Conservation (phyloP, 2,329 filamentous ascomycete genomes). For the Diaporthe nobilis region DNA sequence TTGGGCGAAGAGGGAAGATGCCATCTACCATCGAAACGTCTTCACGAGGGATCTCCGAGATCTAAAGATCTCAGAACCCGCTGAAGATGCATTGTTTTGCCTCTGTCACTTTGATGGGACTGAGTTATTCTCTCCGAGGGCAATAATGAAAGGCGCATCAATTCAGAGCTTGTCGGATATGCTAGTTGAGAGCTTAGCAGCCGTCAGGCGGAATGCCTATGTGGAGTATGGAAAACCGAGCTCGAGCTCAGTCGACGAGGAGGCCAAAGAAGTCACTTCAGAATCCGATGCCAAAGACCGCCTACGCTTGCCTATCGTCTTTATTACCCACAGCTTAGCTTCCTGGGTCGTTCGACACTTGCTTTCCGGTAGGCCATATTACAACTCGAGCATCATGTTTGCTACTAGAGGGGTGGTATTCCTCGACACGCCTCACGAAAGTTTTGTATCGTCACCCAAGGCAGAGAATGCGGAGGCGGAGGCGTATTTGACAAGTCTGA, state of each 20-base stretch:
- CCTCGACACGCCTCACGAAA: neutral
- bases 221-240: neutral
- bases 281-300: neutral
- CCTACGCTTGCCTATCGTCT: neutral
- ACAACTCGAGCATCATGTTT: constrained; percentile 1
- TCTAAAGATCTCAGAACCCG: neutral
- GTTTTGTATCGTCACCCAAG: neutral
- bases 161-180: neutral
- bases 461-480: neutral
- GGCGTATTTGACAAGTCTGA: neutral
- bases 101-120: neutral
- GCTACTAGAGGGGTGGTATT: neutral
- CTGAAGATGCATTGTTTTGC: neutral
- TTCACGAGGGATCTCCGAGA: neutral
- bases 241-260: neutral
- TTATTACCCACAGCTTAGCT: constrained; percentile 1
- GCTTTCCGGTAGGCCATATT: neutral
- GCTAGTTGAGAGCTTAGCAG: neutral
- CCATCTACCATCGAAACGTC: neutral
- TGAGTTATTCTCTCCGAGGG: neutral
- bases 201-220: neutral
- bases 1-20: neutral
- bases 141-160: neutral
- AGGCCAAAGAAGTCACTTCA: neutral
- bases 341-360: constrained; percentile 6